Percentiles rank a stretch among this genome's conserved stretches.
These are phyloP conservation scores for Dichotomopilus funicola DNA, from an alignment of 2,329 filamentous ascomycete genomes.

Conservation along the genomic window DNA sequence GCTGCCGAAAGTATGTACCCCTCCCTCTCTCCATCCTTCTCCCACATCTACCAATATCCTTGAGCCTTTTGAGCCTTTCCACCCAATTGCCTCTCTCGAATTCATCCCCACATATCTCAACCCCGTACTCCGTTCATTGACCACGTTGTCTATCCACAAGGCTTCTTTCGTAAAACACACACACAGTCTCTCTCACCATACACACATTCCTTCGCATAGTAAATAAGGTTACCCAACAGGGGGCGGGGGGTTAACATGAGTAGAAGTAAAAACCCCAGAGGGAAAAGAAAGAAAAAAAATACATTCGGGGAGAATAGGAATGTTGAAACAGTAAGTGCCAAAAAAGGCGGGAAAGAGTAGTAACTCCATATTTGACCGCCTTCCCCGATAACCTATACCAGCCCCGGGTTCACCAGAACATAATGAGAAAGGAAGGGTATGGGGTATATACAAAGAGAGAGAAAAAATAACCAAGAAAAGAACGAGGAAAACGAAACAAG, in stretches of 20 bases:
- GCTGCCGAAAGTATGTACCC: neutral
- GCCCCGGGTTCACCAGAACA: neutral
- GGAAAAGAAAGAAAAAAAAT: neutral
- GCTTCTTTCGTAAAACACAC: neutral
- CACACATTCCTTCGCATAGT: too few species aligned
- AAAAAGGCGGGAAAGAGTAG: too few species aligned
- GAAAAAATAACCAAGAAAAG: neutral
- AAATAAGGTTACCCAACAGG: too few species aligned
- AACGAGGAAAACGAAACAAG: neutral
- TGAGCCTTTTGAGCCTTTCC: neutral
- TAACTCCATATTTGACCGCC: neutral
- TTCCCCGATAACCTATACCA: neutral
- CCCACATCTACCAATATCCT: too few species aligned
- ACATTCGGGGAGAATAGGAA: slow-evolving; percentile 1
- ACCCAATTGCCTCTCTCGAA: neutral
- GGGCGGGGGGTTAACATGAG: too few species aligned
- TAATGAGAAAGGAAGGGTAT: neutral
- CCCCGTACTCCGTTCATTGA: neutral
- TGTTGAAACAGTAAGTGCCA: neutral
- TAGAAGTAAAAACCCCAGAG: too few species aligned
- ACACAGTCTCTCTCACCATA: neutral
- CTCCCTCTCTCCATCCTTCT: neutral
- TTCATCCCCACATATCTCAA: neutral
- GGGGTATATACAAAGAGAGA: slow-evolving; percentile 10
- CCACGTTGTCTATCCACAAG: neutral